Evolutionary conservation across 2,329 filamentous ascomycete species (phyloP).

Genomic region (Incumbomyces delicatus): DNA sequence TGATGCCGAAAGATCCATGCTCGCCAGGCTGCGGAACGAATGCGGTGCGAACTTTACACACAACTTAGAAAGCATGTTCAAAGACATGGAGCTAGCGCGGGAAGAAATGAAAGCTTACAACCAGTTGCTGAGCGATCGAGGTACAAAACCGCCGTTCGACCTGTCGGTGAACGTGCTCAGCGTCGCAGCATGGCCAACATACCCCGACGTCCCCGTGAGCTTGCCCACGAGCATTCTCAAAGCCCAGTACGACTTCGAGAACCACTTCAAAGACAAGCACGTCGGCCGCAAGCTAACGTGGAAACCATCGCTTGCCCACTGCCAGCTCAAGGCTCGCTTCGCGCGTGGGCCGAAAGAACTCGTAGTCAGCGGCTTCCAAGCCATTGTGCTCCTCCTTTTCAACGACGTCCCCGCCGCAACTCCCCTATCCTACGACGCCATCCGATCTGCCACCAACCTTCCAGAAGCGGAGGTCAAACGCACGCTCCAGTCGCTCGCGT

Average conservation of each 20-base stretch:
- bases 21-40: constrained; percentile 80
- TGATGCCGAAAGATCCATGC: constrained; percentile 92
- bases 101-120: constrained; percentile 92
- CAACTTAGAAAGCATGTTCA: constrained; percentile 98
- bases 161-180: constrained; percentile 86
- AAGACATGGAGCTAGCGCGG: constrained; percentile 84
- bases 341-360: constrained; percentile 75
- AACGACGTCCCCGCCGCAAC: constrained; percentile 58
- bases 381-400: constrained; percentile 81
- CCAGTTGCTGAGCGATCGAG: constrained; percentile 51
- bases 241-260: constrained; percentile 73
- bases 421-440: constrained; percentile 63
- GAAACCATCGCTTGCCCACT: constrained; percentile 91
- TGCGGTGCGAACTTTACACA: constrained; percentile 92
- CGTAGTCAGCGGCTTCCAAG: constrained; percentile 84
- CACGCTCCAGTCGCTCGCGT: constrained; percentile 90
- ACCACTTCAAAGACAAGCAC: constrained; percentile 82
- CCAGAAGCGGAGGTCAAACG: constrained; percentile 70
- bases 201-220: constrained; percentile 64
- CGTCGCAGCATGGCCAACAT: constrained; percentile 83
- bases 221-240: constrained; percentile 65
- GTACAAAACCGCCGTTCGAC: constrained; percentile 47
- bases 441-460: constrained; percentile 64
- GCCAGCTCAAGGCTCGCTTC: constrained; percentile 72
- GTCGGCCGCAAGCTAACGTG: constrained; percentile 77